Conservation (phyloP, 305 asterid species). For the Andrographis paniculata region DNA sequence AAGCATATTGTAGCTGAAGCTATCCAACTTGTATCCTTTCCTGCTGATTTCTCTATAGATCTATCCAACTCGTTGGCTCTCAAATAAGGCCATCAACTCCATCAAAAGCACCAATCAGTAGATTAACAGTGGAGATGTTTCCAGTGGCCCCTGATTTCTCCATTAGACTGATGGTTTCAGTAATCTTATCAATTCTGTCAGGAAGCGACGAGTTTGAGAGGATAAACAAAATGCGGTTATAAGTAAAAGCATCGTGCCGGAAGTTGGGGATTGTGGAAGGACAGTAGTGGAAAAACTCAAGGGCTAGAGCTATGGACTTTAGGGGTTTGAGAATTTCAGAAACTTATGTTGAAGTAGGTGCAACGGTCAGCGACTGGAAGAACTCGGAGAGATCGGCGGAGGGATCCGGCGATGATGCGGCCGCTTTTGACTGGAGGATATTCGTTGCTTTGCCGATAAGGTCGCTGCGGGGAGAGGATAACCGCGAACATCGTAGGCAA, state of each 20-base stretch:
- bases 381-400: constrained; percentile 61
- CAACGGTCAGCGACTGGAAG: constrained; percentile 33
- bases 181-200: constrained; percentile 36
- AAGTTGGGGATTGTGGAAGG: constrained; percentile 43
- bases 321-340: constrained; percentile 77
- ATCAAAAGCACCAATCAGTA: constrained; percentile 54
- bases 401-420: constrained; percentile 40
- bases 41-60: constrained; percentile 45
- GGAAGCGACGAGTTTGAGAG: constrained; percentile 50
- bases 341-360: constrained; percentile 60
- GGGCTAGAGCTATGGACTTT: constrained; percentile 54
- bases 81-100: constrained; percentile 54
- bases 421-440: constrained; percentile 53
- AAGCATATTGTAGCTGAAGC: constrained; percentile 73
- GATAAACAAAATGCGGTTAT: constrained; percentile 65
- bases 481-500: constrained; percentile 65
- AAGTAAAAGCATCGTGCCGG: constrained; percentile 72
- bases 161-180: constrained; percentile 43
- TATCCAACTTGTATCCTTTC: constrained; percentile 60
- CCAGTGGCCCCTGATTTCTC: constrained; percentile 45
- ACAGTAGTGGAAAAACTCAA: constrained; percentile 68
- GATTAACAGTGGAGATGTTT: constrained; percentile 76
- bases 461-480: constrained; percentile 87
- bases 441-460: constrained; percentile 62
- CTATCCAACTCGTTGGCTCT: constrained; percentile 42